Evolutionary conservation across 805 yeast genomes (phyloP).

Genomic region (Sungouiozyma ichnusensis): DNA sequence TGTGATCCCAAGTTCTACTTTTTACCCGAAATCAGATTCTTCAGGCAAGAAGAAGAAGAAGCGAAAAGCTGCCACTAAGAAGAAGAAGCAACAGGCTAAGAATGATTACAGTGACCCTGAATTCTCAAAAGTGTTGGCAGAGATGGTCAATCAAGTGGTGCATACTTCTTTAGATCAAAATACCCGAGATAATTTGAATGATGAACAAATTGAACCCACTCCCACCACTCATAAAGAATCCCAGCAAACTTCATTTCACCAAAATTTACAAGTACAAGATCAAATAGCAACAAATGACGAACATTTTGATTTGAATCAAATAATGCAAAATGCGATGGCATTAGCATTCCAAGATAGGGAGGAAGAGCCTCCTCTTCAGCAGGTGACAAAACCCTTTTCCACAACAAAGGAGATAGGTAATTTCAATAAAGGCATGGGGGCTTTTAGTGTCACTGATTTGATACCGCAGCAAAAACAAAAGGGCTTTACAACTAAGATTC

Average conservation of each 20-base stretch:
- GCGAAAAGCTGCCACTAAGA: slow-evolving; percentile 11
- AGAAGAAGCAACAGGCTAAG: slow-evolving; percentile 1
- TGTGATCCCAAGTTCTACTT: slow-evolving; percentile 4
- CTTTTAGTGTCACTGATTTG: slow-evolving; percentile 13
- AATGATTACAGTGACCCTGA: slow-evolving; percentile 22
- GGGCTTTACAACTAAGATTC: background rate
- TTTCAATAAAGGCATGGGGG: slow-evolving; percentile 21
- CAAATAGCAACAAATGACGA: slow-evolving; percentile 24
- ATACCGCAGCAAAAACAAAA: slow-evolving; percentile 6
- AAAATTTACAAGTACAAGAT: background rate
- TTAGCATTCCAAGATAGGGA: slow-evolving; percentile 50
- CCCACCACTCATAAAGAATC: slow-evolving; percentile 1
- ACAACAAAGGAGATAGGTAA: slow-evolving; percentile 13
- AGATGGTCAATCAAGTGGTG: slow-evolving; percentile 46
- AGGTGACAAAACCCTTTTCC: background rate
- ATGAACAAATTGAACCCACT: slow-evolving; percentile 7
- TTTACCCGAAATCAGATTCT: slow-evolving; percentile 1
- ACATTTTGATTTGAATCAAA: slow-evolving; percentile 57
- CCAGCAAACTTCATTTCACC: slow-evolving; percentile 1
- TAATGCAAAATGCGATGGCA: slow-evolving; percentile 65
- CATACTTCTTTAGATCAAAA: slow-evolving; percentile 24
- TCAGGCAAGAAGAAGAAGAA: slow-evolving; percentile 16
- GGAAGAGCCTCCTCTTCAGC: background rate
- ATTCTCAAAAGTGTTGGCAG: slow-evolving; percentile 44
- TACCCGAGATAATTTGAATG: background rate